Evolutionary conservation across 208 protist genomes (phyloP), one percentile per base, ranked within the genome.

Genomic region (Phytomonas francai): DNA sequence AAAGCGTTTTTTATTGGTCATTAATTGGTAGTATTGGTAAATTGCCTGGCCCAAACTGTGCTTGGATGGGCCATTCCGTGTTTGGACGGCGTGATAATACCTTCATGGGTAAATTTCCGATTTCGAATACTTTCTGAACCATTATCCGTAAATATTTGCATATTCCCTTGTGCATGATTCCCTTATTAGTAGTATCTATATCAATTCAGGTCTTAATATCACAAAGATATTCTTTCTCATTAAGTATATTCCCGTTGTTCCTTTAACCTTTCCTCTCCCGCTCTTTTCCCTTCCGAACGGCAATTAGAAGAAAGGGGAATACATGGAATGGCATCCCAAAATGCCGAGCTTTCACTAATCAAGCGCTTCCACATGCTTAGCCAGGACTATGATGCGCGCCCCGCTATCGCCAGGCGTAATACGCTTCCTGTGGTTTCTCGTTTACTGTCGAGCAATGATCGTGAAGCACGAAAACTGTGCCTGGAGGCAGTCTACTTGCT

Each of bases 391-490:
- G 88, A 88, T 29, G 83, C 86, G 8, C 76, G 89, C 16, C 89
- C 92, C 4, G 70, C 83, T 25, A 78, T 97, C 39, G 92, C 89
- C 4, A 83, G 88, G 30, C 83, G 88, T 25, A 92, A 91, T 74
- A 94, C 88, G 0, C 80, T 97, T 31, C 88, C 89, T 0, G 83
- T 84, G 19, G 70, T 97, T 25, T 66, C 81, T 7, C 87, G 89
- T 29, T 97, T 95, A 65, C 71, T 97, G 19, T 66, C 71, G 11
- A 94, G 85, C 77, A 88, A 87, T 32, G 87, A 95, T 12, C 72
- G 85, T 27, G 83, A 94, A 39, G 88, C 92, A 33, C 87, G 85
- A 16, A 80, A 88, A 49, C 70, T 85, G 29, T 79, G 88, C 6
- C 68, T 92, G 11, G 78, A 88, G 36, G 81, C 88, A 0, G 74